Conservation (phyloP, 495 filamentous ascomycete genomes). For the Copromyces sp. region DNA sequence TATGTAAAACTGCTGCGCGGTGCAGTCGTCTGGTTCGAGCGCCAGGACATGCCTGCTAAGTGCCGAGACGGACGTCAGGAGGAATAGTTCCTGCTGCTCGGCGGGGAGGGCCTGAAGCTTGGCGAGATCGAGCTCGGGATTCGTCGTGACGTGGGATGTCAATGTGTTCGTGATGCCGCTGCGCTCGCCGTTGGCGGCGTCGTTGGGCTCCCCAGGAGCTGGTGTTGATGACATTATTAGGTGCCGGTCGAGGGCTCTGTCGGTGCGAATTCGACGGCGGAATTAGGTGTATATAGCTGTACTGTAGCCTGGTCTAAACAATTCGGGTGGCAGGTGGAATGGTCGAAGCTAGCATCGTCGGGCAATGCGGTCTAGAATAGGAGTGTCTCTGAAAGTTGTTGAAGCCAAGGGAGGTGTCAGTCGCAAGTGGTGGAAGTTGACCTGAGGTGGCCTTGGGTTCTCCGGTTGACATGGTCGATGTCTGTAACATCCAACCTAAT, state of each 20-base stretch:
- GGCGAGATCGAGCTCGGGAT: slow-evolving; percentile 67
- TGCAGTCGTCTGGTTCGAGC: slow-evolving; percentile 66
- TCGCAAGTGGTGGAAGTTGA: background rate
- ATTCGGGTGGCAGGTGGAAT: background rate
- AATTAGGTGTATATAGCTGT: slow-evolving; percentile 1
- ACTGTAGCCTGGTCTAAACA: background rate
- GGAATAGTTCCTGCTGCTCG: slow-evolving; percentile 91
- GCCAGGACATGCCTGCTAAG: slow-evolving; percentile 70
- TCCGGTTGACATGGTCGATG: background rate
- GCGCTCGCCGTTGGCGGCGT: slow-evolving; percentile 13
- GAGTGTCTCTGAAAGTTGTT: background rate
- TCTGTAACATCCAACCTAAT: background rate
- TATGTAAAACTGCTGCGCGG: slow-evolving; percentile 75
- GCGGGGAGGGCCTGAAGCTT: slow-evolving; percentile 85
- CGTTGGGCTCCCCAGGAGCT: slow-evolving; percentile 14
- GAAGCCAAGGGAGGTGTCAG: background rate
- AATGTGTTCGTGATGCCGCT: slow-evolving; percentile 8
- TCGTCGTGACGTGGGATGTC: slow-evolving; percentile 26
- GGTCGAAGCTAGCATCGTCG: background rate
- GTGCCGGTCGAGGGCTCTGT: background rate
- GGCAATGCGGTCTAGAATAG: background rate
- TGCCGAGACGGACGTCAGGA: slow-evolving; percentile 79
- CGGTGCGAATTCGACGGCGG: background rate
- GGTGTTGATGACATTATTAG: slow-evolving; percentile 8
- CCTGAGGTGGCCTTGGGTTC: background rate